Evolutionary conservation across 1,284 basidiomycete species (phyloP), one percentile per base, ranked within the genome.

Genomic region (Pseudozyma thailandica): DNA sequence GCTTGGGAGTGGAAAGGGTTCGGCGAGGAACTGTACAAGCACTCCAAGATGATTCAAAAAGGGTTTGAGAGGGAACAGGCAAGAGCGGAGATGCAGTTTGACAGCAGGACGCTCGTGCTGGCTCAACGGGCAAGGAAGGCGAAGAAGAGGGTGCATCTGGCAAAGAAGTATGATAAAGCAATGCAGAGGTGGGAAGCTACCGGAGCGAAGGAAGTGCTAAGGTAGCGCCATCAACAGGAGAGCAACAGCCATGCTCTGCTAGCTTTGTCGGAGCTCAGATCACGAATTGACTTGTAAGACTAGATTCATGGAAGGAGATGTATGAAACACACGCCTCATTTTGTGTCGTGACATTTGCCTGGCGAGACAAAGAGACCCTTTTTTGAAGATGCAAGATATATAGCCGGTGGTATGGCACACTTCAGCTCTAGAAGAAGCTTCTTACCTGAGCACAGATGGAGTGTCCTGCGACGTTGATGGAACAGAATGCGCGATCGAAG

Each of bases 101-200:
- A 58, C 16, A 38, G 44, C 8, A 63, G 65, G 55, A 78, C 66
- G 52, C 56, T 81, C 12, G 52, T 59, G 8, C 44, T 55, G 35
- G 78, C 79, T 6, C 69, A 81, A 42, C 53, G 56, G 39, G 78
- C 76, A 10, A 63, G 72, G 23, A 37, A 51, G 6, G 71, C 72
- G 21, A 72, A 68, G 37, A 49, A 49, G 38, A 51, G 72, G 48
- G 57, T 51, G n/a, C 49, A 51, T 25, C 21, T 64, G 31, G 53
- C 52, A 25, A 43, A 38, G 3, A 55, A 64, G 47, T 42, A 71
- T 37, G 50, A 39, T 3, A 45, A 38, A 20, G 50, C 52, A 26
- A 55, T 57, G 57, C 7, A 45, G 27, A 35, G n/a, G 37, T 59
- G 63, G 57, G 48, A 18, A 43, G 49, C 20, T 8, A 26, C 13